Base-by-base conservation (phyloP, 2,329 filamentous ascomycete species). In the Grosmannia clavigera region DNA sequence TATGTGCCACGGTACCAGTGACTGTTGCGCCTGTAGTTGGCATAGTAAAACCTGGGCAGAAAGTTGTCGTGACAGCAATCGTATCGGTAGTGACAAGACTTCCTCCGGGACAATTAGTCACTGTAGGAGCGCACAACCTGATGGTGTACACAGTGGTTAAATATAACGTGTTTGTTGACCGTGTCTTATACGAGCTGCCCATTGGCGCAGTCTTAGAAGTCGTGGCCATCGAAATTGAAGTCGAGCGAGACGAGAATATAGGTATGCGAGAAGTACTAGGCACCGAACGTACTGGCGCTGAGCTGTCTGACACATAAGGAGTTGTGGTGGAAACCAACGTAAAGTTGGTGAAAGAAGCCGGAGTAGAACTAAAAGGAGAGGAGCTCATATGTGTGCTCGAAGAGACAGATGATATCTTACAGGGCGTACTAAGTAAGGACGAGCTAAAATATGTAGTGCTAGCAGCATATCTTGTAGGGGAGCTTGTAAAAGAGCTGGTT, bases 51-150 rank as follows among this genome's bases (percentile, higher is more conserved):
- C 35, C 29, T 7, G 53, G 53, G 31, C 53, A 55, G 6, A n/a
- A 55, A 12, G 53, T 46, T 11, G 35, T 50, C 6, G 61, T 58
- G 51, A 43, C 22, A 19, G 46, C 46, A 19, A 40, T 3, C 14
- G 27, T 33, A 3, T 51, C 27, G 16, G 55, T 57, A 11, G 55
- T 55, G 2, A 55, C 33, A 9, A 40, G 33, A 29, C 43, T 46
- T 22, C 29, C 52, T 14, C 19, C 54, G 6, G 54, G 54, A 38
- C 54, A 56, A 35, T 46, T 54, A 22, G 62, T 63, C 10, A 61
- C 60, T 19, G 50, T 53, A 11, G 62, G 50, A 16, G 52, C 53
- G 50, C 62, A 63, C 16, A 55, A 60, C 11, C 58, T 63, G 4
- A 63, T 48, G 16, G 62, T 63, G 46, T 58, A 57, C 7, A 54